Evolutionary conservation across 2,329 filamentous ascomycete genomes (phyloP).

Genomic region (Lachnellula cervina): DNA sequence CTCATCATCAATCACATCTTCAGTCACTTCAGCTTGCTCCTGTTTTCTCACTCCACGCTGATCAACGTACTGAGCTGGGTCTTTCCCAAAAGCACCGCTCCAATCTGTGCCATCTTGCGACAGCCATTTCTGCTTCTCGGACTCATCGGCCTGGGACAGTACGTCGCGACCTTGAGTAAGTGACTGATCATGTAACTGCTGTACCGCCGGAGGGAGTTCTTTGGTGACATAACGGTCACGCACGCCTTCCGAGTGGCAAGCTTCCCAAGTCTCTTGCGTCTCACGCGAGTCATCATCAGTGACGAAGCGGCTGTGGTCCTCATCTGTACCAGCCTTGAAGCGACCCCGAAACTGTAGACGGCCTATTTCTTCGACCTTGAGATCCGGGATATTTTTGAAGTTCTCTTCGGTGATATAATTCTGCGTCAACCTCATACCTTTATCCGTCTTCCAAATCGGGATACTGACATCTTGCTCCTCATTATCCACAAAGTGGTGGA

Average conservation of each 20-base stretch:
- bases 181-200: constrained; percentile 75
- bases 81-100: constrained; percentile 78
- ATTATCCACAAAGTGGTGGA: constrained; percentile 78
- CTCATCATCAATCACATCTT: constrained; percentile 19
- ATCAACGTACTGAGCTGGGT: constrained; percentile 48
- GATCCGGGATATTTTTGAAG: constrained; percentile 61
- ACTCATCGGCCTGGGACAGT: constrained; percentile 64
- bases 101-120: constrained; percentile 77
- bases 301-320: constrained; percentile 77
- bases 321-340: constrained; percentile 88
- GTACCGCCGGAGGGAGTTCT: constrained; percentile 67
- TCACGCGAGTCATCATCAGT: constrained; percentile 84
- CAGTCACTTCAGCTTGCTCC: constrained; percentile 10
- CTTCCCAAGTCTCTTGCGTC: constrained; percentile 92
- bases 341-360: constrained; percentile 72
- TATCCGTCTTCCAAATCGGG: constrained; percentile 84
- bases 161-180: constrained; percentile 76
- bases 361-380: constrained; percentile 75
- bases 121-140: constrained; percentile 74
- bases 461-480: constrained; percentile 73
- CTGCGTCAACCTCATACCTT: constrained; percentile 71
- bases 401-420: constrained; percentile 88
- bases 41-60: constrained; percentile 1
- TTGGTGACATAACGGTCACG: constrained; percentile 64
- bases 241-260: constrained; percentile 83